Evolutionary conservation across 176 grass and related monocot genomes (phyloP), one percentile per base, ranked within the genome.

Genomic region (Aegilops tauschii): DNA sequence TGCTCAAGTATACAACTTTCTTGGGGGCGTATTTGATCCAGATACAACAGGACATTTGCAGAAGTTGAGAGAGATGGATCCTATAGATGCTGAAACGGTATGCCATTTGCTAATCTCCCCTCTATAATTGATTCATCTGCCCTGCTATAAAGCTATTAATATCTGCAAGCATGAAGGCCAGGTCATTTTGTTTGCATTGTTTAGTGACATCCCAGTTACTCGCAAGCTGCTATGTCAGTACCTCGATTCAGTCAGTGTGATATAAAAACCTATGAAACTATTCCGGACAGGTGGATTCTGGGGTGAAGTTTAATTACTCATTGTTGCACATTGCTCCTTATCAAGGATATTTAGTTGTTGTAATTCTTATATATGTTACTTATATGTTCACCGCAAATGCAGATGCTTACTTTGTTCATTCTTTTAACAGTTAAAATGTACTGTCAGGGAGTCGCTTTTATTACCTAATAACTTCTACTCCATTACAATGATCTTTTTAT

Each of bases 11-110:
- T 96, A 98, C 87, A 82, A 65, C 81, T 98, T 98, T 76, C 92
- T 98, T 42, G 97, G 94, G 27, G 94, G 92, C 34, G 39, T 96
- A 77, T 98, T 98, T 93, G 97, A 98, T 66, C 97, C 94, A 40
- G 90, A 83, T 18, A 87, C 87, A 69, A 96, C 50, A 63, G 94
- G 88, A 0, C 97, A 98, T 83, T 82, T 96, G 83, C 61, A 96
- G 74, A 85, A 81, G 39, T 80, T 98, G 83, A 91, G 79, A 71
- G 90, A 94, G 80, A 96, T 98, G 97, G 84, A 98, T 90, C 93
- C 90, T 40, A 90, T 98, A 77, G 90, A 98, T 81, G 72, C 87
- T 91, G 93, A 98, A 93, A 96, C 90, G 73, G 93, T 98, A 91
- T 64, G 85, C 68, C 34, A 84, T 90, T 81, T 40, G 73, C 42